Base-by-base conservation (phyloP, 805 yeast species). In the Candida manassasensis region DNA sequence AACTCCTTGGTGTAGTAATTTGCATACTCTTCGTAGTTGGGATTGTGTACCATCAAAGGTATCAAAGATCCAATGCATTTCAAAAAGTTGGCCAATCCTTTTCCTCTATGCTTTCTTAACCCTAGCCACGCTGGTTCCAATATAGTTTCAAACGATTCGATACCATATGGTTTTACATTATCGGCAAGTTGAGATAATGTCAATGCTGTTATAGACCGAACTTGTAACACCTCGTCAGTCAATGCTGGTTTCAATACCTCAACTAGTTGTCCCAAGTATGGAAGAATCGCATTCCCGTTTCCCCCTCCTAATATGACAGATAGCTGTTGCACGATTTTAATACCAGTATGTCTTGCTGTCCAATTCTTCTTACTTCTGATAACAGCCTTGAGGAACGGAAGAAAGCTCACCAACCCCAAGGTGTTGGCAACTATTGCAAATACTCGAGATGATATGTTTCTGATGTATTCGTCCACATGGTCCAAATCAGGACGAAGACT, bases 281-380 rank as follows among this genome's bases (percentile, higher is more conserved):
- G 96, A 27, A 90, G 57, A 0, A 88, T 69, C 11, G 59, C 45
- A 9, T 52, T 51, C 3, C 71, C 70, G 35, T 62, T 63, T 1
- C 85, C 82, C 17, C 79, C 72, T 0, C 95, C 95, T 47, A 79
- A 54, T 10, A 80, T 50, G 1, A 75, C 55, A 4, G 94, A 82
- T 28, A 86, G 68, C 44, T 85, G 93, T 50, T 84, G 95, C 7
- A 90, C 69, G 6, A 79, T 75, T 49, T 79, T 77, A 16, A 78
- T 70, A 40, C 96, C 96, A 0, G 95, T 84, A 44, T 84, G 90
- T 28, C 94, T 73, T 0, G 94, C 86, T 43, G 74, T 74, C 90
- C 93, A 81, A 35, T 81, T 75, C 50, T 82, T 81, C 47, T 77
- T 79, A 2, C 94, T 80, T 41, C 72, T 70, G 41, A 90, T 78